phyloP scores from a whole-genome alignment of 2,329 filamentous ascomycete genomes.

The Rhexocercosporidium sp. region DNA sequence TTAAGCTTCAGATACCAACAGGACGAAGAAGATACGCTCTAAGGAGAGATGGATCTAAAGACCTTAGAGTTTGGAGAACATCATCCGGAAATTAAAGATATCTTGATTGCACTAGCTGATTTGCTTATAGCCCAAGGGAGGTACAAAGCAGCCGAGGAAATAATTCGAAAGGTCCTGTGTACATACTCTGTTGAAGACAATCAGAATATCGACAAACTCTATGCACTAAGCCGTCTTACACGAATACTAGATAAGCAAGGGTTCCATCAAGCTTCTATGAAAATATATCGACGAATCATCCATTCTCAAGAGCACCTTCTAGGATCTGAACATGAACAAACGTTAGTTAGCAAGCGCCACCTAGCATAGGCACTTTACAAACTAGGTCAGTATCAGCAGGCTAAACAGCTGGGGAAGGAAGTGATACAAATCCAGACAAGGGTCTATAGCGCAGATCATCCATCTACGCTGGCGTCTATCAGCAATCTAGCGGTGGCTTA shows the following conservation, averaged over 20 bases:
- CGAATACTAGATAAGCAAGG: not conserved
- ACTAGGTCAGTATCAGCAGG: not conserved
- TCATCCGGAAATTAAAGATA: not conserved
- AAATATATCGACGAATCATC: not conserved
- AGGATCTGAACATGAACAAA: not conserved
- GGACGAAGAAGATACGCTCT: not conserved
- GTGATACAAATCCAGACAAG: not conserved
- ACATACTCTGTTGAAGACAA: not conserved
- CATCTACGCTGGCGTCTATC: not conserved
- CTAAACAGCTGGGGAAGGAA: slow-evolving; percentile 5
- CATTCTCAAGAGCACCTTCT: not conserved
- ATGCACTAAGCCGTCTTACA: not conserved
- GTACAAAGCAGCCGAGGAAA: not conserved
- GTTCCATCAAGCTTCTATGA: not conserved
- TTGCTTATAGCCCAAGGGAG: not conserved
- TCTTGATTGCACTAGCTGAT: not conserved
- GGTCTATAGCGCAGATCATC: slow-evolving; percentile 4
- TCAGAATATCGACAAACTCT: not conserved
- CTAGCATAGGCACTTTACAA: not conserved
- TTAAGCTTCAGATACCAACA: not conserved
- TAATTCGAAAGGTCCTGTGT: not conserved
- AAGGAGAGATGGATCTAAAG: no score
- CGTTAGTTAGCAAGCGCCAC: not conserved
- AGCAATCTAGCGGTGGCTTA: slow-evolving; percentile 1
- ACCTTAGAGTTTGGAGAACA: no score